Conservation (phyloP, 441 rosid species). For the Bocquillonia castaneifolia region DNA sequence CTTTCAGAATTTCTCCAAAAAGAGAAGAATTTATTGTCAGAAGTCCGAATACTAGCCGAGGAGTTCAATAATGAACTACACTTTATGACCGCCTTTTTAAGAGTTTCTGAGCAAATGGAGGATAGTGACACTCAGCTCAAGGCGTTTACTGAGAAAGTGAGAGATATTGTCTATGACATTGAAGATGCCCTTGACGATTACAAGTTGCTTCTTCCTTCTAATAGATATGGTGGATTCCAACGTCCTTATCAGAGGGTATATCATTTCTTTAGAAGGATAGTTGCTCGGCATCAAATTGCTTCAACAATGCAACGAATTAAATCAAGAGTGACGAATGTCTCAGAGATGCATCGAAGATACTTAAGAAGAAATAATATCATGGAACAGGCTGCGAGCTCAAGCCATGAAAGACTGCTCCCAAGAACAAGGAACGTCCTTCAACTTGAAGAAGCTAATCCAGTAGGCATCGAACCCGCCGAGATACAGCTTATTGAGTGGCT, state of each 20-base stretch:
- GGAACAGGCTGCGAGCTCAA: slow-evolving; percentile 26
- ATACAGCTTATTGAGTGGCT: slow-evolving; percentile 18
- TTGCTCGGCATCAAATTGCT: slow-evolving; percentile 33
- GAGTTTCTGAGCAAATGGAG: slow-evolving; percentile 35
- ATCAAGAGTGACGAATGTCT: slow-evolving; percentile 17
- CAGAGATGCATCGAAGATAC: slow-evolving; percentile 30
- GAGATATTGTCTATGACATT: slow-evolving; percentile 35
- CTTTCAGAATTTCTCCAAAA: slow-evolving; percentile 31
- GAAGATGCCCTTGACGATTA: slow-evolving; percentile 54
- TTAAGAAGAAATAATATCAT: slow-evolving; percentile 23
- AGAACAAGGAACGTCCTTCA: slow-evolving; percentile 20
- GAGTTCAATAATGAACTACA: slow-evolving; percentile 33
- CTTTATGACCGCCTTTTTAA: slow-evolving; percentile 36
- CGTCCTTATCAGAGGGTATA: too few species aligned
- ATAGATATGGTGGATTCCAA: slow-evolving; percentile 15
- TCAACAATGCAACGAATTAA: slow-evolving; percentile 25
- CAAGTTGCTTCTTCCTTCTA: slow-evolving; percentile 24
- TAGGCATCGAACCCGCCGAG: slow-evolving; percentile 29
- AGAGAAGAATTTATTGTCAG: slow-evolving; percentile 22
- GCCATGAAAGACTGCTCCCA: background rate
- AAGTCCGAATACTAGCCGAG: slow-evolving; percentile 29
- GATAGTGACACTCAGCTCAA: slow-evolving; percentile 35
- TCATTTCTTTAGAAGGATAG: slow-evolving; percentile 13
- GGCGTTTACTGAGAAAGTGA: slow-evolving; percentile 40
- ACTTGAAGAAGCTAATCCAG: slow-evolving; percentile 23